Base-by-base conservation (phyloP, 495 filamentous ascomycete species). In the Viridothelium virens region DNA sequence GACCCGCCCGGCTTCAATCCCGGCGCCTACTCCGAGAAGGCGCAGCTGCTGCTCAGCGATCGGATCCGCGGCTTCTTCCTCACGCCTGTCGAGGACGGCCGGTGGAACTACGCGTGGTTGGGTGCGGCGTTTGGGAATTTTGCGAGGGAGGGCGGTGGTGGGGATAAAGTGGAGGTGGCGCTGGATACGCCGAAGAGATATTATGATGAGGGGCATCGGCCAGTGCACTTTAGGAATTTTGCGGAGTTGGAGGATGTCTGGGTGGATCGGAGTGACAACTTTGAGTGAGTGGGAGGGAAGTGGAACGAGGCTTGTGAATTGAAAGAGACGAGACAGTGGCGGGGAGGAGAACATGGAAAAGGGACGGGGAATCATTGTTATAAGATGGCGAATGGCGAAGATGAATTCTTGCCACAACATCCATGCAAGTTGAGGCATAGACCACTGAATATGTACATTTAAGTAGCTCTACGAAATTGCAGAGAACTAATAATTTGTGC, bases 31-130 rank as follows among this genome's bases (percentile, higher is more conserved):
- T 94, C 92, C 65, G 88, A 95, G 78, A 97, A 97, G 80, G 91
- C 92, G 67, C 94, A 97, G 79, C 77, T 99, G 56, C 79, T 97
- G 56, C 83, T 99, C 65, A 92, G 88, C 71, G 92, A 97, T 75
- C 89, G 89, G 76, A 93, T 96, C 70, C 85, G 89, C 71, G 95
- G 95, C 36, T 96, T 91, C 78, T 97, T 97, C 85, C 78, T 99
- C 67, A 91, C 96, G 16, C 95, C 95, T 14, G 53, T 36, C 53
- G 95, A 97, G 68, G 87, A 87, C 38, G 87, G 87, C 56, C 82
- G 89, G 34, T 99, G 95, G 95, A 99, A 99, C 77, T 99, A 96
- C 77, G 94, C 89, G 75, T 97, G 97, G 80, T 92, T 97, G 87
- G 94, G 94, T 47, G 90, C 87, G 66, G 85, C 85, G 16, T 99